These are phyloP conservation scores for Avena eriantha DNA, from an alignment of 176 grass and related monocot genomes.

Conservation along the genomic window DNA sequence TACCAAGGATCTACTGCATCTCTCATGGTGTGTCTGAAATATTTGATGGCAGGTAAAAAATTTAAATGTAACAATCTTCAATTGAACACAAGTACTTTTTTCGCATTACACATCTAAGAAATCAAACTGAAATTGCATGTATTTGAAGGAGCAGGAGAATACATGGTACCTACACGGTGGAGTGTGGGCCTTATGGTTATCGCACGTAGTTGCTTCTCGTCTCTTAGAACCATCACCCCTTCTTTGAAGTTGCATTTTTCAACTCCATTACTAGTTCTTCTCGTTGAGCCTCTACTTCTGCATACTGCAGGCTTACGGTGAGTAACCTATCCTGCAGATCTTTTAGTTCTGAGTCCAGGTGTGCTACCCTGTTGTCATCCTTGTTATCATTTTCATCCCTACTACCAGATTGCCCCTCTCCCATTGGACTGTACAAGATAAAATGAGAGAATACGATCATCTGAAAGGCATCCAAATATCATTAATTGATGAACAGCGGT, in stretches of 20 bases:
- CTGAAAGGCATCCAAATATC: neutral
- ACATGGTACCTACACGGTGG: constrained; percentile 41
- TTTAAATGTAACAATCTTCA: neutral
- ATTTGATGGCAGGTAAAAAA: constrained; percentile 3
- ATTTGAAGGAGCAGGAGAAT: constrained; percentile 36
- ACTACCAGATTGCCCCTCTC: constrained; percentile 38
- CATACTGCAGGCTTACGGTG: constrained; percentile 81
- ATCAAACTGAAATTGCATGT: constrained; percentile 10
- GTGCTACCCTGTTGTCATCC: constrained; percentile 55
- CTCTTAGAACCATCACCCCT: constrained; percentile 79
- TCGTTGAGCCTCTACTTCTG: constrained; percentile 82
- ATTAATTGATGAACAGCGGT: neutral
- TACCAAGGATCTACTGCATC: constrained; percentile 11
- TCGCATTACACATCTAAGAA: neutral
- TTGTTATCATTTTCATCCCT: constrained; percentile 37
- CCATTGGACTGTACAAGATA: constrained; percentile 36
- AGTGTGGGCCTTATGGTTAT: constrained; percentile 38
- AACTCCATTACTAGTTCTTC: constrained; percentile 87
- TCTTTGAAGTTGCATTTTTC: constrained; percentile 60
- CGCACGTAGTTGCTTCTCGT: constrained; percentile 39
- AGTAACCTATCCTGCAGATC: constrained; percentile 80
- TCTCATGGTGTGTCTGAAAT: neutral
- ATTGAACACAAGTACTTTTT: constrained; percentile 9
- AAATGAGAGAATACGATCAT: constrained; percentile 45
- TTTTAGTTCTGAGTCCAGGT: constrained; percentile 84